Evolutionary conservation across 768 basidiomycete species (phyloP).

Genomic region (Tubosaeta sp.): DNA sequence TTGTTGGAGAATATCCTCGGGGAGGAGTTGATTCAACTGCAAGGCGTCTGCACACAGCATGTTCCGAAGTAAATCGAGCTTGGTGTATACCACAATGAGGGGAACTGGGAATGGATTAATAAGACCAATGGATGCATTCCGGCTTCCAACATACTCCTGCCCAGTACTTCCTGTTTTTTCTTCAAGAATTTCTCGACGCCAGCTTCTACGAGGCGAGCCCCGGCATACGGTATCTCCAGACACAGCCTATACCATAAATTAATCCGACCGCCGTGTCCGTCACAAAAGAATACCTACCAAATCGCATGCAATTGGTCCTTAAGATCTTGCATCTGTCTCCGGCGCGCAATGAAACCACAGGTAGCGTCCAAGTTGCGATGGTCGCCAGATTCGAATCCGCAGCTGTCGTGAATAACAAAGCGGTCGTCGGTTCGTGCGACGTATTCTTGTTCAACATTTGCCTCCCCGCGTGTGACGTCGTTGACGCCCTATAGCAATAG

Average conservation of each 20-base stretch:
- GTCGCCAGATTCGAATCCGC: not conserved
- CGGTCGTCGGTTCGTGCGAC: not conserved
- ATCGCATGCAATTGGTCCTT: not conserved
- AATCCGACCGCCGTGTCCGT: no score
- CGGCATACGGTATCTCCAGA: not conserved
- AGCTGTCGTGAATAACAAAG: not conserved
- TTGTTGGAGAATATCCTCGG: not conserved
- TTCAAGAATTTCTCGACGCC: not conserved
- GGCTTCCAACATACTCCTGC: conserved; percentile 3
- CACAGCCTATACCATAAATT: not conserved
- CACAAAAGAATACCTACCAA: not conserved
- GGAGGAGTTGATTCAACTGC: not conserved
- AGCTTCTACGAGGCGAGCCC: not conserved
- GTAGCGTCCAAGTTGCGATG: not conserved
- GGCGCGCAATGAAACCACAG: not conserved
- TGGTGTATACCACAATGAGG: conserved; percentile 6
- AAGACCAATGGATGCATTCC: not conserved
- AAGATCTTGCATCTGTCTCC: not conserved
- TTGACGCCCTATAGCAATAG: not conserved
- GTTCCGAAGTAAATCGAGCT: conserved; percentile 3
- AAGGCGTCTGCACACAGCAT: not conserved
- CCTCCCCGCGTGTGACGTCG: not conserved
- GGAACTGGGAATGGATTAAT: not conserved
- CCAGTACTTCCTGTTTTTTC: not conserved
- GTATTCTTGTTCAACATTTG: not conserved